A percentile compares a stretch with the other conserved stretches of the same genome.
These are phyloP conservation scores for Botrytis sinoallii DNA, from an alignment of 2,329 filamentous ascomycete species.

Conservation along the genomic window DNA sequence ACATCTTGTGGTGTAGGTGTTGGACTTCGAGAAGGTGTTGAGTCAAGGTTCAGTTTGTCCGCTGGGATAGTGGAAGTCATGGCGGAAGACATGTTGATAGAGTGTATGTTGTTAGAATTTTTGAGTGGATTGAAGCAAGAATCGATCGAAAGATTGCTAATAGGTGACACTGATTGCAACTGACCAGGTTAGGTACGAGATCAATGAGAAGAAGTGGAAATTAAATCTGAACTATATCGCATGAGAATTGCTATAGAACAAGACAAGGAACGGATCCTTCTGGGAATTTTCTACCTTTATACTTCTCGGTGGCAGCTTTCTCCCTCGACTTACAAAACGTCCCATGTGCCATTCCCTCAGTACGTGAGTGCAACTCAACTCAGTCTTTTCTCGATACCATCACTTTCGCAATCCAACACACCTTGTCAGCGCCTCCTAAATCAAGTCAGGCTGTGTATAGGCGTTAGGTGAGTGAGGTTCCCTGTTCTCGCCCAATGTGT, in stretches of 20 bases:
- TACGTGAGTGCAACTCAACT: neutral
- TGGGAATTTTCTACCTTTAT: neutral
- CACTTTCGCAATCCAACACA: neutral
- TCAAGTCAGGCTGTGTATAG: neutral
- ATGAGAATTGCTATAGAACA: neutral
- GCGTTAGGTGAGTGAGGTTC: neutral
- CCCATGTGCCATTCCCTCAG: neutral
- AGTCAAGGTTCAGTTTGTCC: neutral
- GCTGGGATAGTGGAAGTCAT: neutral
- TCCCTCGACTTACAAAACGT: neutral
- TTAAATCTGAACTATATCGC: neutral
- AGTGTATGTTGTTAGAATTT: too few species aligned
- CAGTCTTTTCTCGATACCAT: neutral
- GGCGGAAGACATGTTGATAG: neutral
- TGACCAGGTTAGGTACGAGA: neutral
- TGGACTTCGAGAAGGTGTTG: neutral
- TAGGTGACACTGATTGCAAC: neutral
- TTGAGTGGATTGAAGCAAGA: neutral
- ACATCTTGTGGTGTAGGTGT: conserved; percentile 15
- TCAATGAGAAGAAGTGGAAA: neutral
- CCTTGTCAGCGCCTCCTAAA: neutral
- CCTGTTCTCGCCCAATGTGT: neutral
- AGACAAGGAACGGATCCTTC: neutral
- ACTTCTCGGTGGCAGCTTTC: neutral
- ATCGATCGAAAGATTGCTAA: neutral